Conservation (phyloP, 768 basidiomycete species). For the Pisolithus orientalis region DNA sequence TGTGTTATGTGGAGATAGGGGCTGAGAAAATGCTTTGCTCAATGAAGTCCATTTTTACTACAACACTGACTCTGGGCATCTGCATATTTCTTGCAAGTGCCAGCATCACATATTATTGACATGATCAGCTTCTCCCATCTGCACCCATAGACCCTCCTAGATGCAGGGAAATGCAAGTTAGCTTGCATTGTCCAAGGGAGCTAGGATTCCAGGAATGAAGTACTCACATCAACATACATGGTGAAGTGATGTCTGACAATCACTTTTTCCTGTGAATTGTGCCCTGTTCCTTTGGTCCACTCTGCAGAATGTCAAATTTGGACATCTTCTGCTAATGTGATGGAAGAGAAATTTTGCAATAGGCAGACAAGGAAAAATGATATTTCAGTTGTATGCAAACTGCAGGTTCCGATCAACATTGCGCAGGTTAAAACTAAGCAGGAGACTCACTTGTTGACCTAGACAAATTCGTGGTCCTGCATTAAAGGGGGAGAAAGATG, state of each 20-base stretch:
- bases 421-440: neutral
- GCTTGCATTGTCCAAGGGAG: too few species aligned
- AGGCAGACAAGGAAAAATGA: conserved; percentile 60
- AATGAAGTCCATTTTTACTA: too few species aligned
- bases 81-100: too few species aligned
- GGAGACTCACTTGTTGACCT: conserved; percentile 28
- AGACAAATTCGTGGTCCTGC: conserved; percentile 34
- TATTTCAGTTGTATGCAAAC: conserved; percentile 62
- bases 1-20: too few species aligned
- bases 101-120: too few species aligned
- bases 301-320: conserved; percentile 40
- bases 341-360: conserved; percentile 45
- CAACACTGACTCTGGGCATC: too few species aligned
- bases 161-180: too few species aligned
- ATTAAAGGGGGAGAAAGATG: conserved; percentile 40
- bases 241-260: conserved; percentile 47
- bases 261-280: conserved; percentile 42
- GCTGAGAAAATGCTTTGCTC: too few species aligned
- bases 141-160: too few species aligned
- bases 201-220: neutral
- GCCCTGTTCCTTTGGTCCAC: conserved; percentile 32
- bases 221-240: conserved; percentile 40
- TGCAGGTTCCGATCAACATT: conserved; percentile 16
- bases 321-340: conserved; percentile 40
- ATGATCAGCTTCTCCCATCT: too few species aligned